Evolutionary conservation across 1,284 basidiomycete species (phyloP).

Genomic region (Malassezia pachydermatis): DNA sequence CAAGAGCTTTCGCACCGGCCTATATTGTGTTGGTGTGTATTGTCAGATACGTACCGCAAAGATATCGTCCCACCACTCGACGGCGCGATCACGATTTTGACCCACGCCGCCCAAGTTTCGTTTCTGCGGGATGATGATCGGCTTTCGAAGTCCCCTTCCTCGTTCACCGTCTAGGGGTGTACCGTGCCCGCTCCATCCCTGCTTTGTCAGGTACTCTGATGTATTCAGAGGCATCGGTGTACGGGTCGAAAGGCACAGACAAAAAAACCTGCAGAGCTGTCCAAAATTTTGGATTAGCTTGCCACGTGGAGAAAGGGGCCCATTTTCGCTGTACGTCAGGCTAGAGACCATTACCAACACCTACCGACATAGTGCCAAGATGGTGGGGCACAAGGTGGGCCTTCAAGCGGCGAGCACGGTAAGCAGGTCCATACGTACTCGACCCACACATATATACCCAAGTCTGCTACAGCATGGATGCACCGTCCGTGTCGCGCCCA

Average conservation of each 20-base stretch:
- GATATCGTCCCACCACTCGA: constrained; percentile 48
- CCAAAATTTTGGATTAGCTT: no score
- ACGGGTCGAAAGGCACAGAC: neutral
- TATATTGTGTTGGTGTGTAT: no score
- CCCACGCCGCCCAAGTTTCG: constrained; percentile 40
- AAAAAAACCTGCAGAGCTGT: neutral
- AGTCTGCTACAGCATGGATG: no score
- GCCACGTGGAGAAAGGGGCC: no score
- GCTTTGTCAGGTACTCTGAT: constrained; percentile 27
- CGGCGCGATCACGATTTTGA: constrained; percentile 42
- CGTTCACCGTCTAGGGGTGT: constrained; percentile 35
- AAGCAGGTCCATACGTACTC: no score
- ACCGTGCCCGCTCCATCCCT: constrained; percentile 44
- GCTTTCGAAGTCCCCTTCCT: constrained; percentile 44
- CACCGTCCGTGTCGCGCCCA: no score
- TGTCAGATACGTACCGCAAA: constrained; percentile 28
- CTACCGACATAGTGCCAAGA: no score
- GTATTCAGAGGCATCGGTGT: constrained; percentile 40
- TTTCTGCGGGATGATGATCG: constrained; percentile 40
- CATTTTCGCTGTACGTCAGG: no score
- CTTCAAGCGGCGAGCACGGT: no score
- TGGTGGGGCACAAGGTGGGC: no score
- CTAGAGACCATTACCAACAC: no score
- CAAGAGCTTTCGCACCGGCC: constrained; percentile 35
- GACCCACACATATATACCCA: no score